A percentile compares a stretch with the other conserved stretches of the same genome.
Evolutionary conservation across 129 eudicot species (phyloP).

Genomic region (Flaveria robusta): DNA sequence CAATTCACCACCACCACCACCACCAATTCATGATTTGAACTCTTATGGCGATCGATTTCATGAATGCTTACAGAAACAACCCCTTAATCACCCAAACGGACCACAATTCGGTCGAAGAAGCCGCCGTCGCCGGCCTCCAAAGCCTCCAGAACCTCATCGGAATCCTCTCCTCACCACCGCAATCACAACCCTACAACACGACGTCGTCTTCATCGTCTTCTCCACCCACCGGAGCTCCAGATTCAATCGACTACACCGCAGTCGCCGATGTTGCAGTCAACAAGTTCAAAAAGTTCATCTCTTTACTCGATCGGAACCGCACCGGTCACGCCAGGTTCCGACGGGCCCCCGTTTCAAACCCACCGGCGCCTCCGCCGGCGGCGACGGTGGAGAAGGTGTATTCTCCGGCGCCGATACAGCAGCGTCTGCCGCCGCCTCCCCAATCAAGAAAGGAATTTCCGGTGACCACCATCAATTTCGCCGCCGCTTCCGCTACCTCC

Average conservation of each 20-base stretch:
- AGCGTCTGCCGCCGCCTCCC: slow-evolving; percentile 61
- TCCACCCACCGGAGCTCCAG: not conserved
- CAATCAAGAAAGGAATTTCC: slow-evolving; percentile 53
- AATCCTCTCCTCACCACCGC: slow-evolving; percentile 57
- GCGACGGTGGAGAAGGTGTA: slow-evolving; percentile 23
- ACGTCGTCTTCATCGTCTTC: slow-evolving; percentile 31
- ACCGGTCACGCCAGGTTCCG: slow-evolving; percentile 99
- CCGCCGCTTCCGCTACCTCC: slow-evolving; percentile 19
- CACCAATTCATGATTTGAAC: not conserved
- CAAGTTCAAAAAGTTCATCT: slow-evolving; percentile 79
- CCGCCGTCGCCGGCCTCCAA: slow-evolving; percentile 85
- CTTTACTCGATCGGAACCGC: slow-evolving; percentile 65
- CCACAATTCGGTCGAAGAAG: slow-evolving; percentile 54
- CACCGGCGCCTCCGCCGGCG: not conserved
- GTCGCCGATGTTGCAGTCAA: slow-evolving; percentile 82
- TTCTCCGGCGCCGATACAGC: slow-evolving; percentile 68
- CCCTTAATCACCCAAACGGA: not conserved
- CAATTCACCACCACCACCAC: not conserved
- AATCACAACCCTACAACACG: slow-evolving; percentile 18
- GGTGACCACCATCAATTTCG: slow-evolving; percentile 66
- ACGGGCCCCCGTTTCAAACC: slow-evolving; percentile 60
- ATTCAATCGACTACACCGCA: slow-evolving; percentile 52
- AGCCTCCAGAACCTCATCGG: slow-evolving; percentile 85
- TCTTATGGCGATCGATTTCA: slow-evolving; percentile 1
- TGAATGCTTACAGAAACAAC: not conserved